These are phyloP conservation scores for Phytophthora fragariae DNA, from an alignment of 352 stramenopile genomes.

Conservation along the genomic window DNA sequence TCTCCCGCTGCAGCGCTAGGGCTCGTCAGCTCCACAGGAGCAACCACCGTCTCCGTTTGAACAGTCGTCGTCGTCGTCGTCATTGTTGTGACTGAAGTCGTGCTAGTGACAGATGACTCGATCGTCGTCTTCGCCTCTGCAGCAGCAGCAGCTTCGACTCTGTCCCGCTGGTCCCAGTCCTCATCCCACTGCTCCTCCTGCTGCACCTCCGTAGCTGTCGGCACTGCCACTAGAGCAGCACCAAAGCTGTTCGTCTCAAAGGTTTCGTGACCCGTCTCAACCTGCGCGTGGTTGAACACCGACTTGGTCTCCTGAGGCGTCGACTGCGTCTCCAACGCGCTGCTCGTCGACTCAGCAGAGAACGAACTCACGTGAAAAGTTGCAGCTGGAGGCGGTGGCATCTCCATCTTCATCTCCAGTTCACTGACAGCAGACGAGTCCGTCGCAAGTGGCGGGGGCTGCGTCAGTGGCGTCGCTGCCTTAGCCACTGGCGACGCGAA, in stretches of 20 bases:
- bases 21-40: slow-evolving; percentile 42
- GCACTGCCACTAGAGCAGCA: slow-evolving; percentile 1
- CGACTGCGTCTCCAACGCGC: slow-evolving; percentile 23
- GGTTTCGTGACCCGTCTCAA: neutral
- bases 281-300: too few species aligned
- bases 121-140: neutral
- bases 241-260: slow-evolving; percentile 14
- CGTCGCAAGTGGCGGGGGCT: slow-evolving; percentile 13
- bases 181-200: slow-evolving; percentile 29
- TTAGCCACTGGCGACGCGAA: slow-evolving; percentile 29
- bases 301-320: slow-evolving; percentile 9
- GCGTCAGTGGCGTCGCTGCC: slow-evolving; percentile 2
- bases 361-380: slow-evolving; percentile 13
- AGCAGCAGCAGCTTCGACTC: neutral
- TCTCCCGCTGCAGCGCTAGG: slow-evolving; percentile 50
- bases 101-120: slow-evolving; percentile 2
- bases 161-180: slow-evolving; percentile 24
- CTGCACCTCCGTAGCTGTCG: slow-evolving; percentile 12
- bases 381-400: slow-evolving; percentile 1
- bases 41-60: slow-evolving; percentile 16
- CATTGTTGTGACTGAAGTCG: neutral
- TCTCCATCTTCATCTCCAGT: slow-evolving; percentile 16
- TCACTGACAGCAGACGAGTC: slow-evolving; percentile 5
- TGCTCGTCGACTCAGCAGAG: neutral
- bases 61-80: slow-evolving; percentile 12